Evolutionary conservation across 805 yeast genomes (phyloP).

Genomic region (Zygosaccharomyces siamensis): DNA sequence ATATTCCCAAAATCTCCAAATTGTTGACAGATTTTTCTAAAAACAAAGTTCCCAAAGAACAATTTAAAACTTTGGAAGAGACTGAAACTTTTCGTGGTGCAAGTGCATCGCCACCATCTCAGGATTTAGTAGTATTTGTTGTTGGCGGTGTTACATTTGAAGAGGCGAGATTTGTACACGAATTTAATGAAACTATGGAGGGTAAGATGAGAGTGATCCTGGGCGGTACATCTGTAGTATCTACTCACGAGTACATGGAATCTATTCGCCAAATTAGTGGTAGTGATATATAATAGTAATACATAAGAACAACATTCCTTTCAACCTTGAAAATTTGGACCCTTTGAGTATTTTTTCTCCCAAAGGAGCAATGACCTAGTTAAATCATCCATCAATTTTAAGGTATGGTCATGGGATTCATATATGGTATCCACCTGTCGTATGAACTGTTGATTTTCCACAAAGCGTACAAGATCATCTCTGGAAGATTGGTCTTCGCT

Average conservation of each 20-base stretch:
- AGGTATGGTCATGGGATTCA: conserved; percentile 52
- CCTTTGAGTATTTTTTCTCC: conserved; percentile 61
- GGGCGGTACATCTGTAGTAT: conserved; percentile 72
- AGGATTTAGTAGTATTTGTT: conserved; percentile 65
- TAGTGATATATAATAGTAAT: background rate
- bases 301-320: background rate
- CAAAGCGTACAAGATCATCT: conserved; percentile 44
- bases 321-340: conserved; percentile 9
- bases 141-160: conserved; percentile 92
- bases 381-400: conserved; percentile 63
- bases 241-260: conserved; percentile 40
- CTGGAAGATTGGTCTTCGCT: conserved; percentile 66
- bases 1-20: conserved; percentile 59
- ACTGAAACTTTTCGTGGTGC: conserved; percentile 1
- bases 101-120: conserved; percentile 34
- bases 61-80: conserved; percentile 41
- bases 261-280: conserved; percentile 14
- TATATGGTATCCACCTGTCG: conserved; percentile 41
- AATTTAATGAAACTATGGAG: conserved; percentile 48
- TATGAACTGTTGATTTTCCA: conserved; percentile 39
- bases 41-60: conserved; percentile 33
- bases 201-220: conserved; percentile 61
- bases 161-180: conserved; percentile 78
- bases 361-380: conserved; percentile 68
- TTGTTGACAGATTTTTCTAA: conserved; percentile 35